Base-by-base conservation (phyloP, 768 basidiomycete species). In the Collybia sordida region DNA sequence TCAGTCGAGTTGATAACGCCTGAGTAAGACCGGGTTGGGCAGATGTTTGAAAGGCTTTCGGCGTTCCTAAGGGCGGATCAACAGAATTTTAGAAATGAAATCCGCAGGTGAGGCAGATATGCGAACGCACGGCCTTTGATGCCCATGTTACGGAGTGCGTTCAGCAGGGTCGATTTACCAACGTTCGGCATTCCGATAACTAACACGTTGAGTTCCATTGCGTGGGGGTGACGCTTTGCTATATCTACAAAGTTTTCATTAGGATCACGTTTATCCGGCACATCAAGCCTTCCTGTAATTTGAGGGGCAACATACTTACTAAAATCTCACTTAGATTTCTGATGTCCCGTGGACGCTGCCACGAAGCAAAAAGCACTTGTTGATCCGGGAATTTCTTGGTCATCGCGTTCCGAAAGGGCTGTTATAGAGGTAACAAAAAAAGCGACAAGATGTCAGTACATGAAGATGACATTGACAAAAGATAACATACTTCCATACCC, bases 171-270 rank as follows among this genome's bases (percentile, higher is more conserved):
- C 12, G 95, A 98, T 71, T 99, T 98, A 36, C 96, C 96, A 41
- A 98, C 93, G 66, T 98, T 98, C 15, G 97, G 97, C 96, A 99
- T 98, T 19, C 97, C 97, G 51, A 97, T 86, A 19, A 98, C 93
- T 2, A 98, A 78, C 6, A 98, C 87, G 59, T 94, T 93, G 57
- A 92, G 71, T 64, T 89, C 89, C 58, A 84, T 81, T 41, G 82
- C 78, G 54, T 90, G 80, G 44, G 82, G 82, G 63, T 85, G 79
- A 36, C 75, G 73, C 59, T 81, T 82, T 25, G 89, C 87, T 57
- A 90, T 78, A 59, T 81, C 89, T 92, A 52, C 9, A 34, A 12
- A 17, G 23, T 53, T 25, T 38, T 54, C 51, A 44, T 52, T 51
- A 18, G 40, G 42, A 34, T 39, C 11, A 31, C 31, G 6, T 11